Percentiles rank a stretch among this genome's conserved stretches.
Evolutionary conservation across 345 rosid species (phyloP).

Genomic region (Populus ilicifolia): DNA sequence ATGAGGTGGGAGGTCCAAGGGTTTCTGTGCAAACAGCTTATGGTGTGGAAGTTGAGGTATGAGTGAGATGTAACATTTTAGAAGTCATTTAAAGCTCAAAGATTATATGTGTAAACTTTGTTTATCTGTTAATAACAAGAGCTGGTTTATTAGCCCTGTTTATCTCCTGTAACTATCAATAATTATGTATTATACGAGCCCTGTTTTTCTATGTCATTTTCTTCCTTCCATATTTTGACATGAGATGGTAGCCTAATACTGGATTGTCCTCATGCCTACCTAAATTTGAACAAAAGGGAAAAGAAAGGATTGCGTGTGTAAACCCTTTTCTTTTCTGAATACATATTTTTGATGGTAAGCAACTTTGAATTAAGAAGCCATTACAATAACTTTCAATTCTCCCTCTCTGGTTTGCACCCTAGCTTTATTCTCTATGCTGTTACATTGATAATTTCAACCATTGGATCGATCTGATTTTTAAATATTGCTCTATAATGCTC

Average conservation of each 20-base stretch:
- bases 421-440: too few relatives aligned
- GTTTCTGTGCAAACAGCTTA: conserved; percentile 95
- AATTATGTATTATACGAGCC: too few relatives aligned
- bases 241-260: too few relatives aligned
- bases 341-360: neutral
- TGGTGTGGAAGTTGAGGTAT: conserved; percentile 97
- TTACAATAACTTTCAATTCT: neutral
- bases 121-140: neutral
- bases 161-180: too few relatives aligned
- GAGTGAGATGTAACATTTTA: conserved; percentile 11
- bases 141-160: neutral
- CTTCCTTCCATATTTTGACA: neutral
- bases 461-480: neutral
- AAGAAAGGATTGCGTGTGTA: neutral
- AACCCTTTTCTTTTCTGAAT: neutral
- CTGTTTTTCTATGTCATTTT: neutral
- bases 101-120: neutral
- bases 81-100: neutral
- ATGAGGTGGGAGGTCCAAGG: conserved; percentile 96
- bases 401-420: neutral
- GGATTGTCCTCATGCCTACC: too few relatives aligned
- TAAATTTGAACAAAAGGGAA: too few relatives aligned
- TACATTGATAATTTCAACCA: too few relatives aligned
- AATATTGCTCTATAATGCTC: neutral
- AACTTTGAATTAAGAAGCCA: neutral